Evolutionary conservation across 1,284 basidiomycete species (phyloP), one percentile per base, ranked within the genome.

Genomic region (Apiotrichum gracile): DNA sequence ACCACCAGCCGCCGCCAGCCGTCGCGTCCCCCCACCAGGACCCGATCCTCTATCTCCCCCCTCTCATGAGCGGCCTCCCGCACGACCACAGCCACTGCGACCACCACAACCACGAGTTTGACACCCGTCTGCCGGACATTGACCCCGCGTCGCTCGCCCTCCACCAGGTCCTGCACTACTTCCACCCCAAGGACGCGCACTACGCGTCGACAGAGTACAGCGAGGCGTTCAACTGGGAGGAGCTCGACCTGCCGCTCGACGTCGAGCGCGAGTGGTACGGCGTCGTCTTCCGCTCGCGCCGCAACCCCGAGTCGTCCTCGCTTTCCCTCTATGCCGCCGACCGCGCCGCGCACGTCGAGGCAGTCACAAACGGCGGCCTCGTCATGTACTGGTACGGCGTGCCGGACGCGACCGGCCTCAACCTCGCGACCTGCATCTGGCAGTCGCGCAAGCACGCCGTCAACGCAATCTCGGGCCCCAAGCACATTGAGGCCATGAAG

Each of bases 341-440:
- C 72, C 81, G 81, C 62, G 77, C 80, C 44, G 91, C 91, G 1
- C 91, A 94, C 68, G 88, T 91, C 75, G 91, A 96, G 73, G 91
- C 91, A 0, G 82, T 94, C 24, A 78, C 78, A 34, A 89, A 88
- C 59, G 90, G 90, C 61, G 90, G 90, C 24, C 55, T 76, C 43
- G 61, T 75, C 83, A 88, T 73, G 70, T 93, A 93, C 70, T 92
- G 91, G 90, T 92, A 91, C 64, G 91, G 90, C 22, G 81, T 85
- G n/a, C 91, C 91, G 2, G 79, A 90, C 43, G 66, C 77, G 21
- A 85, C 85, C 0, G 85, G 89, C 0, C 79, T 88, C 73, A 94
- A 94, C 70, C 83, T 93, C 48, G 90, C 91, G 3, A 93, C 91
- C n/a, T 94, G 91, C 76, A 86, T 94, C 46, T 96, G 91, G 91